Evolutionary conservation across 164 flowering plant species (phyloP).

Genomic region (Saururus chinensis): DNA sequence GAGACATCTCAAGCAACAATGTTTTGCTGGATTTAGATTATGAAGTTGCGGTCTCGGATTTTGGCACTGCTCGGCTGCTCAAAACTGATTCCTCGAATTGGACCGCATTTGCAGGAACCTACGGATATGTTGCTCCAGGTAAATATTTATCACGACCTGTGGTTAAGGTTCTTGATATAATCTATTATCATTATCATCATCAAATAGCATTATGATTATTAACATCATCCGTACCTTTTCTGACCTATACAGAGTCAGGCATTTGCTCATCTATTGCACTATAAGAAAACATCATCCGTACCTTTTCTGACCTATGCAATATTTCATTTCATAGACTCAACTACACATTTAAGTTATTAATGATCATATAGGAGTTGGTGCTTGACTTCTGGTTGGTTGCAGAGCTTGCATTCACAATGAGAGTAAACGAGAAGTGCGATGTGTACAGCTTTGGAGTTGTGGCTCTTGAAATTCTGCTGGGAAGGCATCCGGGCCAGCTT

Average conservation of each 20-base stretch:
- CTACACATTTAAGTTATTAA: too few species aligned
- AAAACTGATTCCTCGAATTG: constrained; percentile 36
- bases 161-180: neutral
- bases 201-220: too few species aligned
- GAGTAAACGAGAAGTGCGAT: constrained; percentile 53
- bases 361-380: neutral
- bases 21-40: constrained; percentile 36
- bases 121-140: constrained; percentile 80
- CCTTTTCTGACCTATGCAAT: too few species aligned
- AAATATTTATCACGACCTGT: neutral
- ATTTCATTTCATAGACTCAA: too few species aligned
- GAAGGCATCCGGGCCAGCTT: constrained; percentile 59
- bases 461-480: constrained; percentile 55
- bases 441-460: constrained; percentile 74
- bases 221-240: too few species aligned
- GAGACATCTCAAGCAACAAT: constrained; percentile 49
- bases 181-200: neutral
- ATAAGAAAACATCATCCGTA: too few species aligned
- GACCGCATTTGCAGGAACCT: constrained; percentile 50
- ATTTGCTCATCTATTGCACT: too few species aligned
- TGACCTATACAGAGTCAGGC: too few species aligned
- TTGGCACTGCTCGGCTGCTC: constrained; percentile 52
- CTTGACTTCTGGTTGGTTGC: constrained; percentile 2
- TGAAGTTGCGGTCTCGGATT: constrained; percentile 50
- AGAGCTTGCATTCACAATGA: constrained; percentile 57